Evolutionary conservation across 768 basidiomycete species (phyloP), one percentile per base, ranked within the genome.

Genomic region (Cyathus striatus): DNA sequence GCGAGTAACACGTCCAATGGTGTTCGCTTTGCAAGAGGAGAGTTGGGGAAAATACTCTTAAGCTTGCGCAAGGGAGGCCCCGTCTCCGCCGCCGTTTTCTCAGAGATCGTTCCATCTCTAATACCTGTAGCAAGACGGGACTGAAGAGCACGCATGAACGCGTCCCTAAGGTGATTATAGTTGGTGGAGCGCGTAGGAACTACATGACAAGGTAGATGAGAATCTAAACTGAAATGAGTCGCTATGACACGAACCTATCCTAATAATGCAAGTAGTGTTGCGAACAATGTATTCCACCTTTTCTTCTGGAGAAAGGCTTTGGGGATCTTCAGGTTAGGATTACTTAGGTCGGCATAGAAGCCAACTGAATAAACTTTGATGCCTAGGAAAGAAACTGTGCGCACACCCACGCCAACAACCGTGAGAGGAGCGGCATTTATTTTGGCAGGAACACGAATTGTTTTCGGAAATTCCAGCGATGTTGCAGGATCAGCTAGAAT

Each of bases 341-440:
- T 77, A n/a, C 68, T 54, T 34, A 91, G 64, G 58, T 95, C 90
- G 5, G 89, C 86, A 60, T 95, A 96, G 64, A 96, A 91, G 2
- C 78, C 93, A 24, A 90, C 80, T 9, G 86, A 86, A 63, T 96
- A 96, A 13, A 95, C 92, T 56, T 89, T 81, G 49, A 96, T 78
- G 5, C 83, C 75, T 27, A 95, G 70, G 63, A 96, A 92, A 12
- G 90, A 91, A 23, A 96, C 91, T 0, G 83, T 89, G 39, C 93
- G 73, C 27, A 92, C 90, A 18, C 93, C 93, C 1, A 90, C 66
- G 5, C 93, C 93, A 16, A 96, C 65, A 4, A 95, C 74, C 9
- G 79, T 75, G 52, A 89, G 76, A 2, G 74, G 63, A 6, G 86
- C 79, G 5, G 78, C 61, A 7, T 78, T 73, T 13, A 76, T 61